A percentile compares a stretch with the other conserved stretches of the same genome.
Conservation (phyloP, 2,329 filamentous ascomycete genomes). For the Calonectria fujianensis region DNA sequence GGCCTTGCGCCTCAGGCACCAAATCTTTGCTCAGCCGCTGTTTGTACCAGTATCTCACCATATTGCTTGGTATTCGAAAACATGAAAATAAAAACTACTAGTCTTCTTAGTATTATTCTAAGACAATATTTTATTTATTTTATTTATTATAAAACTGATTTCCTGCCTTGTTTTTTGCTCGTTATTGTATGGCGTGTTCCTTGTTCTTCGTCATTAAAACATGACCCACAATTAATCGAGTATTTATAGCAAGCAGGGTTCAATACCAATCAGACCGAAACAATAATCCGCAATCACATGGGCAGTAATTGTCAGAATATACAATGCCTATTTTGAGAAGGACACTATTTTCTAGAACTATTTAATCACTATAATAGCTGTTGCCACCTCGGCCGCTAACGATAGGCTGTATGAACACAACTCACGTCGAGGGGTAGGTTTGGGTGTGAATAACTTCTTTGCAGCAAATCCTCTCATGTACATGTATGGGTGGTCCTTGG, state of each 20-base stretch:
- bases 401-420: background rate
- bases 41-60: background rate
- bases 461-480: background rate
- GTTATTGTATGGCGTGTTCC: background rate
- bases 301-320: background rate
- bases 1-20: conserved; percentile 23
- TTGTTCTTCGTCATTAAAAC: background rate
- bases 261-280: background rate
- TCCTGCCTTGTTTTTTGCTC: background rate
- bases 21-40: background rate
- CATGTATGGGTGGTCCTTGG: background rate
- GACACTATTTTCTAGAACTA: background rate
- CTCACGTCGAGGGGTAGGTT: background rate
- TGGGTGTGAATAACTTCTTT: background rate
- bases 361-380: no score
- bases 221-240: background rate
- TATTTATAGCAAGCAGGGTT: background rate
- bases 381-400: no score
- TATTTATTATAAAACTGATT: background rate
- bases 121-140: no score
- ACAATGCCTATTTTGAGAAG: background rate
- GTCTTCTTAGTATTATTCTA: no score
- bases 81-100: background rate
- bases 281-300: background rate
- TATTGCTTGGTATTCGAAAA: background rate